Conservation (phyloP, 306 rosid species). For the Spatholobus suberectus region DNA sequence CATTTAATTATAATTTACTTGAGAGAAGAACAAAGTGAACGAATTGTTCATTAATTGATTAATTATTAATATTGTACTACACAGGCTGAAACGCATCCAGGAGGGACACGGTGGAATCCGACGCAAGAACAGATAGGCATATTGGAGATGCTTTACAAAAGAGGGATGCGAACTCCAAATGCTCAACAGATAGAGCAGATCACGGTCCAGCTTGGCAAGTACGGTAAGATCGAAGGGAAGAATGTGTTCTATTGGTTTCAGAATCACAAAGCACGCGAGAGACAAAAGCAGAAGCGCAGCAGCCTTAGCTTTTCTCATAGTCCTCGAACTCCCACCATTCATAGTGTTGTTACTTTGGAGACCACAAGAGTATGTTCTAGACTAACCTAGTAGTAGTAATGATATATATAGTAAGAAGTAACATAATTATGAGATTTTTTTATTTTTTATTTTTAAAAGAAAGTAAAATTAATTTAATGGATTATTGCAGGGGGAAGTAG, state of each 20-base stretch:
- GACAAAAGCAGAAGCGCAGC: conserved; percentile 89
- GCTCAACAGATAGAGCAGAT: conserved; percentile 91
- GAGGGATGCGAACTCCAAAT: conserved; percentile 92
- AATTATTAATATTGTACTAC: background rate
- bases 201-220: conserved; percentile 76
- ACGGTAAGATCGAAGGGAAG: conserved; percentile 93
- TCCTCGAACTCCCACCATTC: conserved; percentile 55
- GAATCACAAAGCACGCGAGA: conserved; percentile 91
- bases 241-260: conserved; percentile 97
- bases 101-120: conserved; percentile 95
- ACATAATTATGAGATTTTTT: too few relatives aligned
- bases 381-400: too few relatives aligned
- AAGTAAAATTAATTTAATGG: background rate
- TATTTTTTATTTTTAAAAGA: too few relatives aligned
- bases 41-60: background rate
- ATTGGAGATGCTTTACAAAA: conserved; percentile 81
- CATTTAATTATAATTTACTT: background rate
- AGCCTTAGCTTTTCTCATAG: conserved; percentile 58
- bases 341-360: conserved; percentile 42
- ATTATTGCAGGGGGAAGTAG: conserved; percentile 48
- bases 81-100: conserved; percentile 78
- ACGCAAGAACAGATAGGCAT: conserved; percentile 94
- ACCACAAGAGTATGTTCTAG: conserved; percentile 41
- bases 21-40: too few relatives aligned
- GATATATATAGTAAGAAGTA: too few relatives aligned